Evolutionary conservation across 2,329 filamentous ascomycete species (phyloP).

Genomic region (Aureobasidium sp.): DNA sequence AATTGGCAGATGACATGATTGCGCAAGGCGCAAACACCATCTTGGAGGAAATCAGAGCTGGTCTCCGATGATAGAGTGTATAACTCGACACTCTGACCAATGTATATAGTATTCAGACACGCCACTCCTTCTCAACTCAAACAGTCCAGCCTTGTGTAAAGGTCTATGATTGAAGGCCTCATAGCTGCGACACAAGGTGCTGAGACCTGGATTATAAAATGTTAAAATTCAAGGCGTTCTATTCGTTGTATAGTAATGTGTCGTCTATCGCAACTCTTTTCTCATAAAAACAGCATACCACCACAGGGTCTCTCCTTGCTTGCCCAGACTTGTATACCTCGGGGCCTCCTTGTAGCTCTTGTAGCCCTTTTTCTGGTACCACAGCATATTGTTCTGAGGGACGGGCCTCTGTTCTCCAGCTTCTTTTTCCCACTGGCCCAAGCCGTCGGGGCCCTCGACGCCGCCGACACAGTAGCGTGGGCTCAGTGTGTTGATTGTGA

Average conservation of each 20-base stretch:
- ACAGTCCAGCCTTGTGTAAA: neutral
- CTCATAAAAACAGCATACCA: conserved; percentile 4
- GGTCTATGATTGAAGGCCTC: neutral
- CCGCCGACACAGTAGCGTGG: conserved; percentile 15
- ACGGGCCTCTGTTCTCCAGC: neutral
- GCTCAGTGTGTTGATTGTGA: conserved; percentile 18
- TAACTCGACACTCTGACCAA: neutral
- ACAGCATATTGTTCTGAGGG: conserved; percentile 13
- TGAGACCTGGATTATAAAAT: too few species aligned
- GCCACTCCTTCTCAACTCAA: neutral
- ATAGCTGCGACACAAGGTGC: too few species aligned
- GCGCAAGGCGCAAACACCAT: conserved; percentile 71
- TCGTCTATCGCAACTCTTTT: neutral
- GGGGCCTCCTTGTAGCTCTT: conserved; percentile 18
- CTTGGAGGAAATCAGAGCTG: conserved; percentile 48
- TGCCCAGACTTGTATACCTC: conserved; percentile 6
- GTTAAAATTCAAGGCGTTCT: neutral
- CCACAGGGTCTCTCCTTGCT: neutral
- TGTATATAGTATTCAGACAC: neutral
- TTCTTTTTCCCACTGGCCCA: conserved; percentile 14
- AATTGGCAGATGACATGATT: conserved; percentile 63
- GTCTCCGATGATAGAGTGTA: neutral
- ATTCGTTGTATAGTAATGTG: neutral
- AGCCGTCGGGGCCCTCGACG: conserved; percentile 15
- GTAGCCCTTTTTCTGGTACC: conserved; percentile 19